Evolutionary conservation across 768 basidiomycete species (phyloP).

Genomic region (Glaciozyma antarctica): DNA sequence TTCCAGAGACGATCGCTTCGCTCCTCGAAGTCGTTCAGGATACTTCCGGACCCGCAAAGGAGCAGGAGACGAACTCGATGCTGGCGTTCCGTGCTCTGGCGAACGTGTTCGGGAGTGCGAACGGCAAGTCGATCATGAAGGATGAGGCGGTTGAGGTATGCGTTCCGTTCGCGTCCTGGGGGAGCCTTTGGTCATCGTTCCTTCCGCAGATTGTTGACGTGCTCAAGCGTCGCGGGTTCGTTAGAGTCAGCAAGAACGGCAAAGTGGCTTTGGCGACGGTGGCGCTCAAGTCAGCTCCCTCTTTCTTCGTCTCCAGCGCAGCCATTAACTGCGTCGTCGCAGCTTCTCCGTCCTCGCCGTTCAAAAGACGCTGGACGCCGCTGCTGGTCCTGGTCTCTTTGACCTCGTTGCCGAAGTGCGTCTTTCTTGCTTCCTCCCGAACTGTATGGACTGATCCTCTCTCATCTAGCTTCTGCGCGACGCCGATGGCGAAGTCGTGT

Average conservation of each 20-base stretch:
- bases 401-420: constrained; percentile 34
- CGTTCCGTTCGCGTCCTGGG: background rate
- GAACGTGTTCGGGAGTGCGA: constrained; percentile 53
- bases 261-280: constrained; percentile 71
- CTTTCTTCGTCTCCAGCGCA: background rate
- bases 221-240: constrained; percentile 45
- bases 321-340: background rate
- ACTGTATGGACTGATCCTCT: background rate
- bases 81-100: constrained; percentile 68
- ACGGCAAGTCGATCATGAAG: constrained; percentile 27
- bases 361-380: constrained; percentile 22
- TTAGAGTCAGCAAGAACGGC: constrained; percentile 56
- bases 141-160: constrained; percentile 32
- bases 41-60: constrained; percentile 42
- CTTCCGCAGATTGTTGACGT: constrained; percentile 51
- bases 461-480: constrained; percentile 20
- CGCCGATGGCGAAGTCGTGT: constrained; percentile 37
- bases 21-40: constrained; percentile 44
- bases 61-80: constrained; percentile 73
- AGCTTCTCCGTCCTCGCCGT: constrained; percentile 37
- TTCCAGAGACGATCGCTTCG: constrained; percentile 44
- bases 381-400: constrained; percentile 25
- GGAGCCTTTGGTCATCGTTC: background rate
- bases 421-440: background rate
- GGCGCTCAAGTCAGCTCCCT: constrained; percentile 67